A percentile compares a stretch with the other conserved stretches of the same genome.
Evolutionary conservation across 192 early-diverging fungal species (phyloP).

Genomic region (Coemansia sp.): DNA sequence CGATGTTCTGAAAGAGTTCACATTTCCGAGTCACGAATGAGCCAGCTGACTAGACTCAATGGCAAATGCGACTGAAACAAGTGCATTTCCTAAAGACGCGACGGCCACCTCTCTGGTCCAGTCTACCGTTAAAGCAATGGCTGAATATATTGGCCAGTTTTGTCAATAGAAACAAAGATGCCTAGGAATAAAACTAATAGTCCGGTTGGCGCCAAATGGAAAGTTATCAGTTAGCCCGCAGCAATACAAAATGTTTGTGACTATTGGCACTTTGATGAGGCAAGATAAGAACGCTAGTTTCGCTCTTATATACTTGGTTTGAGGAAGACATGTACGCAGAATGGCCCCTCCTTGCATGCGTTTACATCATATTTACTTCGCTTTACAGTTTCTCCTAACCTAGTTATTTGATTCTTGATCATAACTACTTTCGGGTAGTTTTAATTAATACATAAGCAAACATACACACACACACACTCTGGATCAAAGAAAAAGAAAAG

Average conservation of each 20-base stretch:
- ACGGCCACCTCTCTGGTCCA: not conserved
- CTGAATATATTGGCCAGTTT: not conserved
- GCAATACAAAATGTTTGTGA: not conserved
- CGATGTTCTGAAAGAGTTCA: not conserved
- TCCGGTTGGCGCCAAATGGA: not conserved
- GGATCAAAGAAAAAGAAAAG: not conserved
- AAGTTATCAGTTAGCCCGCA: not conserved
- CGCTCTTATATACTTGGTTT: not conserved
- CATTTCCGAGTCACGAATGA: slow-evolving; percentile 4
- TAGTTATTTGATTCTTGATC: not conserved
- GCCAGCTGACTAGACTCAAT: not conserved
- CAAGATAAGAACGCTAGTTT: not conserved
- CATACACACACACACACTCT: not conserved
- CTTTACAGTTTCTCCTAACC: not conserved
- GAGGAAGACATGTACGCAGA: not conserved
- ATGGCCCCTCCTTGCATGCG: slow-evolving; percentile 3
- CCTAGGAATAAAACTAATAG: not conserved
- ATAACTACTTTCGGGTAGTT: slow-evolving; percentile 1
- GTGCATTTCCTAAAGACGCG: not conserved
- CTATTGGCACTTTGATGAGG: not conserved
- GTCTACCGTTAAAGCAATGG: not conserved
- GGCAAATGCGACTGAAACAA: not conserved
- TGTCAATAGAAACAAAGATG: not conserved
- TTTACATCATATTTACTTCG: not conserved
- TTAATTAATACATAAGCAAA: slow-evolving; percentile 4